A percentile compares a stretch with the other conserved stretches of the same genome.
phyloP scores from a whole-genome alignment of 1,139 yeast genomes.

The Hyphopichia burtonii region DNA sequence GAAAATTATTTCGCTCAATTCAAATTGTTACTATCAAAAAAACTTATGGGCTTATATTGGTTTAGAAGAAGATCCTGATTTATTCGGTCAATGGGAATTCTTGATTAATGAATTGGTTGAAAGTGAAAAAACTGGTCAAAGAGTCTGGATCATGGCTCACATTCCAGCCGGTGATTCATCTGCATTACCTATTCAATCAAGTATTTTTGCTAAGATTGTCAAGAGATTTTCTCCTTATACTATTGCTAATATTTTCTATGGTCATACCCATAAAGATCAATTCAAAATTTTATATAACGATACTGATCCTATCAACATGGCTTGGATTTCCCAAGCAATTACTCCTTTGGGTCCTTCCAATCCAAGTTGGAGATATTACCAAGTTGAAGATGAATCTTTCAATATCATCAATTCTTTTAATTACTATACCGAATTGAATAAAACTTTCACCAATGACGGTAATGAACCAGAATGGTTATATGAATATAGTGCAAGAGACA shows the following conservation, averaged over 20 bases:
- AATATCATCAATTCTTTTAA: conserved; percentile 60
- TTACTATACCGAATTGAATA: conserved; percentile 53
- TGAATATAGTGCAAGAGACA: conserved; percentile 55
- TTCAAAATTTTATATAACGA: conserved; percentile 55
- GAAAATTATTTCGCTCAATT: conserved; percentile 62
- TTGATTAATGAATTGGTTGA: conserved; percentile 59
- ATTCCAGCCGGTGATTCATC: conserved; percentile 58
- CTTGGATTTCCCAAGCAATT: conserved; percentile 67
- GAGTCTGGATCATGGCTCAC: conserved; percentile 74
- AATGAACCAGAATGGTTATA: conserved; percentile 54
- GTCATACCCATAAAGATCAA: conserved; percentile 73
- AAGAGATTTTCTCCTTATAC: conserved; percentile 69
- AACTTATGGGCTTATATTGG: conserved; percentile 65
- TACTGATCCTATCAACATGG: conserved; percentile 50
- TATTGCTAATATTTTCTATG: conserved; percentile 67
- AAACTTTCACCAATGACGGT: conserved; percentile 48
- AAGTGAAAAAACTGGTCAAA: conserved; percentile 54
- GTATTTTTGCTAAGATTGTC: conserved; percentile 54
- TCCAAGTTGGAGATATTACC: conserved; percentile 73
- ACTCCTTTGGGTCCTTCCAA: conserved; percentile 60
- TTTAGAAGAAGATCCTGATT: conserved; percentile 52
- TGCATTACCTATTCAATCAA: conserved; percentile 61
- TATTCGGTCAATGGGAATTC: conserved; percentile 64
- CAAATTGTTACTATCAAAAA: conserved; percentile 64
- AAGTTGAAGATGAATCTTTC: conserved; percentile 63